Conservation (phyloP, 495 filamentous ascomycete genomes). For the Aspergillus incahuasiensis region DNA sequence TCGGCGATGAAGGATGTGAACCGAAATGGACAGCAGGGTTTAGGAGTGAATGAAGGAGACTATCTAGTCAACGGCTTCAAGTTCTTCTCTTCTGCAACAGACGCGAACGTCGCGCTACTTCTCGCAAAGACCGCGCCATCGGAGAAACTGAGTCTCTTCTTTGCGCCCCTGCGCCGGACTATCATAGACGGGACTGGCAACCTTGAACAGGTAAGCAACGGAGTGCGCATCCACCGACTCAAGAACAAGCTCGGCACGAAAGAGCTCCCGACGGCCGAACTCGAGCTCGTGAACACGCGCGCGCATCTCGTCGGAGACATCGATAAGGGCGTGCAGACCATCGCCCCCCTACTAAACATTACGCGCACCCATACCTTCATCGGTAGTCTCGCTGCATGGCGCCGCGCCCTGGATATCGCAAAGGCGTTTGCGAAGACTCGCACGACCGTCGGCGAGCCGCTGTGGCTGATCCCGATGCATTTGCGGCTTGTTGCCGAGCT, state of each 20-base stretch:
- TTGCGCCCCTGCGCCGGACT: slow-evolving; percentile 55
- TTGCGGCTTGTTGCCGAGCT: slow-evolving; percentile 55
- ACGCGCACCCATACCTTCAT: slow-evolving; percentile 62
- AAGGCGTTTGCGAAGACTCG: slow-evolving; percentile 55
- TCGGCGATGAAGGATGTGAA: not conserved
- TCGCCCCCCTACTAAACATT: slow-evolving; percentile 63
- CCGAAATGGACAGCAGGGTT: too few relatives aligned
- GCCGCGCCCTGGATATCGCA: slow-evolving; percentile 57
- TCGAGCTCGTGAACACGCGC: slow-evolving; percentile 56
- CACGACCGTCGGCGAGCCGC: slow-evolving; percentile 44
- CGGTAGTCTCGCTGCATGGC: slow-evolving; percentile 49
- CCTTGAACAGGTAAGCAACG: slow-evolving; percentile 46
- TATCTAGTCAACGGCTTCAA: slow-evolving; percentile 63
- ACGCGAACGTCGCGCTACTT: slow-evolving; percentile 64
- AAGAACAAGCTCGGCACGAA: slow-evolving; percentile 70
- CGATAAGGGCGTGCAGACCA: slow-evolving; percentile 61
- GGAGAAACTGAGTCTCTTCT: slow-evolving; percentile 59
- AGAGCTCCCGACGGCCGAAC: slow-evolving; percentile 64
- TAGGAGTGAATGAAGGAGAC: slow-evolving; percentile 20
- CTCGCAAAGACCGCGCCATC: slow-evolving; percentile 55
- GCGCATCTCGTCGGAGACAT: slow-evolving; percentile 60
- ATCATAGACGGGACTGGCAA: slow-evolving; percentile 15
- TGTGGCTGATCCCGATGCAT: slow-evolving; percentile 56
- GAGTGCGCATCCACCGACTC: slow-evolving; percentile 60
- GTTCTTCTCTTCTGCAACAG: slow-evolving; percentile 73